Evolutionary conservation across 768 basidiomycete species (phyloP), one percentile per base, ranked within the genome.

Genomic region (Leucogyrophana mollusca): DNA sequence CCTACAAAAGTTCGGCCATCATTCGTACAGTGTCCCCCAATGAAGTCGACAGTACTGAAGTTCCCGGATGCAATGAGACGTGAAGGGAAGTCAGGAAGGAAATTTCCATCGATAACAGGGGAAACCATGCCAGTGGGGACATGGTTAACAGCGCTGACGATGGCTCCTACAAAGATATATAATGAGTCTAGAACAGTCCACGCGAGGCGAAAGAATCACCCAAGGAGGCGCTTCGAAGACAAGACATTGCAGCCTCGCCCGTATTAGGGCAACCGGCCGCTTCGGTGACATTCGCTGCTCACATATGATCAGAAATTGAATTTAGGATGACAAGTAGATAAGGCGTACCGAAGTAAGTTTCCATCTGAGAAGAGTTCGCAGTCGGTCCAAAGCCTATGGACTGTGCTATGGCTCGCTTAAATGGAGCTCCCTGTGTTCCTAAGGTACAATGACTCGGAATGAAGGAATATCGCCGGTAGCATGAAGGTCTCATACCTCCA

Each of bases 311-410:
- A 37, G 18, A 16, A 21, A 8, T 10, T 24, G 18, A 25, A 32
- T 4, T 13, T 13, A 30, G 13, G 27, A 30, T 30, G 6, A 27
- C 14, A n/a, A n/a, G n/a, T 4, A 22, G 30, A 25, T 23, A 41
- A 17, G 33, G 47, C 70, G 23, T 36, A 73, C 73, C 55, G 36
- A 73, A 72, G 17, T 55, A 52, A 4, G 50, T 55, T 25, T 71
- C 63, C 2, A 56, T 56, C 38, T 67, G 55, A 14, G 32, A 53
- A n/a, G 54, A 49, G 10, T 57, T 66, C 9, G 56, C 47, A 1
- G 65, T 70, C 2, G 70, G 70, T 16, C 70, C 70, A 43, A 65
- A 72, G 5, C 73, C 73, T 37, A 74, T 73, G 8, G 72, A 73
- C 45, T 74, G 70, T 4, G 72, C 67, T n/a, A 68, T 61, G 1